phyloP scores from a whole-genome alignment of 495 filamentous ascomycete species.

The Lasiosphaeriaceae sp. region DNA sequence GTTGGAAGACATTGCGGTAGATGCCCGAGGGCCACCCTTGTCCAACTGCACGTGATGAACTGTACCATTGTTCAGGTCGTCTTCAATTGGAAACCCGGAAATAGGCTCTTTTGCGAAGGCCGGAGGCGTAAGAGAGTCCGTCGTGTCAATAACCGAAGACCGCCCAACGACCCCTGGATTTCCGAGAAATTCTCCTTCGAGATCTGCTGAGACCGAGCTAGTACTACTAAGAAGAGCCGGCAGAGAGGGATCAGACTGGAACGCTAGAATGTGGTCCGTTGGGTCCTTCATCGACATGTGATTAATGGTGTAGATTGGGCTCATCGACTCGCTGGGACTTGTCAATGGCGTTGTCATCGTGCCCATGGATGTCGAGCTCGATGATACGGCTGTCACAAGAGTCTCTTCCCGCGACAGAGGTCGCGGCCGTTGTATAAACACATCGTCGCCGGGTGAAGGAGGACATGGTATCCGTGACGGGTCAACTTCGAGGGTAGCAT shows the following conservation, averaged over 20 bases:
- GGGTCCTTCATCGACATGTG: slow-evolving; percentile 51
- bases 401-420: slow-evolving; percentile 33
- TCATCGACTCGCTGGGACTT: slow-evolving; percentile 50
- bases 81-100: slow-evolving; percentile 38
- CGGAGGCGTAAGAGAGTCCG: slow-evolving; percentile 51
- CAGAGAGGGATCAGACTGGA: slow-evolving; percentile 69
- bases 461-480: slow-evolving; percentile 32
- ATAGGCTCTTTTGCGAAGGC: slow-evolving; percentile 43
- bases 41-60: slow-evolving; percentile 22
- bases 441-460: slow-evolving; percentile 50
- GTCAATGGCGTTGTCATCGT: slow-evolving; percentile 40
- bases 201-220: slow-evolving; percentile 67
- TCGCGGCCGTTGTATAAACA: slow-evolving; percentile 19
- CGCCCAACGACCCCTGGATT: slow-evolving; percentile 42
- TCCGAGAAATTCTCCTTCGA: slow-evolving; percentile 51
- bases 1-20: slow-evolving; percentile 1
- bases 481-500: slow-evolving; percentile 10
- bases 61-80: slow-evolving; percentile 19
- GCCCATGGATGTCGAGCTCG: slow-evolving; percentile 43
- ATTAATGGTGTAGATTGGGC: slow-evolving; percentile 52
- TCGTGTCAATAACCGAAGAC: slow-evolving; percentile 40
- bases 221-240: slow-evolving; percentile 74
- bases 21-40: neutral
- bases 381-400: slow-evolving; percentile 39
- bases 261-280: slow-evolving; percentile 56